Base-by-base conservation (phyloP, 1,284 basidiomycete species). In the Ceratobasidium sp. region DNA sequence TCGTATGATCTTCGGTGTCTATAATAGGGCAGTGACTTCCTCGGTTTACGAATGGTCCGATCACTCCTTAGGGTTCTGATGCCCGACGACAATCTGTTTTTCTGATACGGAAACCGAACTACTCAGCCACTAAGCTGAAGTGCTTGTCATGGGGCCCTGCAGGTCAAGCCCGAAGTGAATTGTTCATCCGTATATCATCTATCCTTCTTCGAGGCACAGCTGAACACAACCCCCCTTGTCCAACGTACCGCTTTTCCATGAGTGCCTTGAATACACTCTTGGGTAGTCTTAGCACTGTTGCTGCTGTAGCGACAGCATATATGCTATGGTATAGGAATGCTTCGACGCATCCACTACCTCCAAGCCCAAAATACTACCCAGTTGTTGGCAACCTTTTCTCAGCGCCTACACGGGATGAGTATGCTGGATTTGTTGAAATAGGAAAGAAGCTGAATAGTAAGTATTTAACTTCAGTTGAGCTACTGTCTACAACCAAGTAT, bases 351-450 rank as follows among this genome's bases (percentile, higher is more conserved):
- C 51, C 18, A 6, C n/a, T 69, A 40, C 67, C 67, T 69, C 67
- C 67, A 5, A 69, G 67, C n/a, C 67, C 67, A 40, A 56, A n/a
- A 20, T 56, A 53, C 44, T 69, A 56, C 39, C 67, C 67, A 33
- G 5, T 69, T 5, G 55, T 69, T 9, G 49, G 67, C 9, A 28
- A 69, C n/a, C 39, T 69, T 18, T 46, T 56, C 12, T 69, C 67
- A 15, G 39, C 55, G 28, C 67, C 67, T 7, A 40, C 28, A 2
- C 28, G 33, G 28, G 28, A 39, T 15, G 51, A 69, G n/a, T 20
- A 69, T 6, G 15, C 20, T 40, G 67, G 20, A 3, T 69, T 55
- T 55, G n/a, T 55, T 1, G 23, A 69, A n/a, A 33, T 69, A 1
- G 67, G 67, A 3, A 33, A 55, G 33, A 20, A 56, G 28, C 49